Evolutionary conservation across 2,329 filamentous ascomycete species (phyloP), one percentile per base, ranked within the genome.

Genomic region (Nigrograna mackinnonii): DNA sequence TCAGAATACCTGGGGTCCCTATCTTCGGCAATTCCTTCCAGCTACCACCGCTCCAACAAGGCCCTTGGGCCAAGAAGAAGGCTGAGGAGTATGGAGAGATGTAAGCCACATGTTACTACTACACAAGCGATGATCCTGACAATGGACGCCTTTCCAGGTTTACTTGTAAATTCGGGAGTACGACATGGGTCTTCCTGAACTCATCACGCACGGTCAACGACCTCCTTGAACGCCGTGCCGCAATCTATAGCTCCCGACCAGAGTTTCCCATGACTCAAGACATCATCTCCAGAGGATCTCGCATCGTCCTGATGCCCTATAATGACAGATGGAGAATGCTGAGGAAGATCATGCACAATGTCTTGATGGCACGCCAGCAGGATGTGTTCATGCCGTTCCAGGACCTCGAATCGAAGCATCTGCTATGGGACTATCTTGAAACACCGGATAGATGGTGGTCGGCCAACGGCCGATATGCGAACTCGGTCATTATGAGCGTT

Each of bases 401-500:
- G 46, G 57, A 62, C 20, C 37, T 60, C 14, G 60, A 64, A 37
- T 51, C 50, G 3, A 47, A 48, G n/a, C 44, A 54, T 16, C 51
- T 62, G 7, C 37, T 55, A 6, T 56, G 48, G 17, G 58, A 60
- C 19, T 56, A 56, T 36, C 40, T 61, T 7, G 30, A 54, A 11
- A 37, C 44, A 14, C 49, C 58, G 9, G 49, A 61, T 14, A 45
- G 39, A 18, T 64, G 49, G 49, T 51, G 49, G 24, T 35, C 31
- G 5, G 52, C 52, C 4, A 60, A 55, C 39, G 49, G 45, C 24
- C 46, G 57, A 19, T 64, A 52, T 36, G 33, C 55, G 4, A 62
- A 60, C 35, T 55, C 50, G 2, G 56, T 64, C 28, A 61, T 64
- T 43, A 56, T 62, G 58, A 58, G 52, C 39, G 54, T 64, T 6